Percentiles rank a stretch among this genome's conserved stretches.
These are phyloP conservation scores for Carex scoparia DNA, from an alignment of 176 grass and related monocot species.

Conservation along the genomic window DNA sequence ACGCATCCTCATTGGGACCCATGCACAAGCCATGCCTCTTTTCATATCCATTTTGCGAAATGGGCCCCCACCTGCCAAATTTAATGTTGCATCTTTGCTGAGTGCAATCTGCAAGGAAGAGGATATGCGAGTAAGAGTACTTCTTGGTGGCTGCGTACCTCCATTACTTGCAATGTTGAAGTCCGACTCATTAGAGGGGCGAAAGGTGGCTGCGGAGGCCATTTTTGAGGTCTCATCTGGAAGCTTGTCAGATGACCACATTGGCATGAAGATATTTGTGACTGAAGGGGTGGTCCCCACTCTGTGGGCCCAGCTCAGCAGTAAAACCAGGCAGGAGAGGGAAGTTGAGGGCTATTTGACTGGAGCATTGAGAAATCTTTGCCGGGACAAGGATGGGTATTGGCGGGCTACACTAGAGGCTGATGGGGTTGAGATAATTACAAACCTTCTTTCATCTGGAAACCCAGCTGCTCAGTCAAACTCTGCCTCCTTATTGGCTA, in stretches of 20 bases:
- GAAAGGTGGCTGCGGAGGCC: slow-evolving; percentile 84
- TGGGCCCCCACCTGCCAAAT: slow-evolving; percentile 64
- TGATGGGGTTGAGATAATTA: slow-evolving; percentile 94
- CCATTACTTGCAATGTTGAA: slow-evolving; percentile 84
- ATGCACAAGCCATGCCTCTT: slow-evolving; percentile 88
- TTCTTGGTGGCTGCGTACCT: slow-evolving; percentile 91
- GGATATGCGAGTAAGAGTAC: slow-evolving; percentile 71
- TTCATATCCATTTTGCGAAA: slow-evolving; percentile 83
- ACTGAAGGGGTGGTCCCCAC: slow-evolving; percentile 90
- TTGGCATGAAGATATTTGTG: slow-evolving; percentile 98
- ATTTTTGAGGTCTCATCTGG: slow-evolving; percentile 88
- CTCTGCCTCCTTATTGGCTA: slow-evolving; percentile 91
- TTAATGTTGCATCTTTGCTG: slow-evolving; percentile 67
- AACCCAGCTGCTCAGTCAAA: slow-evolving; percentile 89
- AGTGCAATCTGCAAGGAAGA: slow-evolving; percentile 89
- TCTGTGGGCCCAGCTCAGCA: slow-evolving; percentile 77
- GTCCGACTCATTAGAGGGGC: slow-evolving; percentile 62
- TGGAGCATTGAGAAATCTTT: slow-evolving; percentile 89
- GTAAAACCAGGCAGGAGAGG: slow-evolving; percentile 54
- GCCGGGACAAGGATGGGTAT: slow-evolving; percentile 87
- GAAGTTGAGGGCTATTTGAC: slow-evolving; percentile 91
- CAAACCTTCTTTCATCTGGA: slow-evolving; percentile 76
- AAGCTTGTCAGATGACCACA: slow-evolving; percentile 86
- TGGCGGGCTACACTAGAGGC: slow-evolving; percentile 92
- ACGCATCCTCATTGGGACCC: slow-evolving; percentile 74